Evolutionary conservation across 768 basidiomycete species (phyloP), one percentile per base, ranked within the genome.

Genomic region (Clathrus columnatus): DNA sequence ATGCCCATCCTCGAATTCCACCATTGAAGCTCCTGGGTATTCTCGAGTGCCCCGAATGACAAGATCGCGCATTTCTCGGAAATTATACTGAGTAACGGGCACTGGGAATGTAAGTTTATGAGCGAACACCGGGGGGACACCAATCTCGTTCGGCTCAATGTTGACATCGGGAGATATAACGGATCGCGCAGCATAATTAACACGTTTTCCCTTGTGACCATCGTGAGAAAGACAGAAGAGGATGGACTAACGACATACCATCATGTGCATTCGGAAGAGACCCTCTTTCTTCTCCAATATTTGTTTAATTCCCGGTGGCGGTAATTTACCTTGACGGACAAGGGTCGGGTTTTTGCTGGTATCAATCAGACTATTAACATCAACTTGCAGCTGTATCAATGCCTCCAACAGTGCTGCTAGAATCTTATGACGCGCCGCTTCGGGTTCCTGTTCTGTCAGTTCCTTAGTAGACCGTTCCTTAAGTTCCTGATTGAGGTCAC

Each of bases 91-190:
- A 6, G 92, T 99, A 27, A 99, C 95, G 5, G 96, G 93, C 67
- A 97, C 96, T 3, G 96, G 92, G 72, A 91, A 99, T 4, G 96
- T 99, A 65, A 99, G 73, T 66, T 96, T 97, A 63, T 85, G 81
- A 1, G 96, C 96, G 67, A 99, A 99, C 49, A 98, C 88, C 27
- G 96, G 96, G 5, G 96, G 96, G 24, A 99, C 83, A 41, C 96
- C 96, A 54, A 99, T 99, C 70, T 99, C 96, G 67, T 91, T 94
- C 27, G 96, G 91, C 70, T 99, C 96, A 61, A 99, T 98, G 70
- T 98, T 98, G 63, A 97, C 89, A 66, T 99, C 96, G 10, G 96
- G 96, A 17, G 96, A 99, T 61, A 99, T 99, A 65, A 99, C 96
- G n/a, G 96, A 99, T 60, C 96, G 93, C 20, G 96, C 96, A 42